These are phyloP conservation scores for Amphibolis antarctica DNA, from an alignment of 106 monocot genomes.

Conservation along the genomic window DNA sequence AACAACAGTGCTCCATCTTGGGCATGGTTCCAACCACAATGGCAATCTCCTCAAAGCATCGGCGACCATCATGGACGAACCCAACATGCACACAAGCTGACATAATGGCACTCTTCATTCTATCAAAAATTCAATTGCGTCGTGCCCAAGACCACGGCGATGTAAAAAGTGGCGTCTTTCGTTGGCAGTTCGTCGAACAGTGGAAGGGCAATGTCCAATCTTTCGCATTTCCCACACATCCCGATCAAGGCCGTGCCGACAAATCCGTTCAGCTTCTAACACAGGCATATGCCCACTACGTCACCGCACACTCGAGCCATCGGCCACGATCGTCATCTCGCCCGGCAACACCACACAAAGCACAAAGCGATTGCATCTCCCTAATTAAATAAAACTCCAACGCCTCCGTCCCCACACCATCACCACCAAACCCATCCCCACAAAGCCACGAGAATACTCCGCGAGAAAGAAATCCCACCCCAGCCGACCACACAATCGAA, in stretches of 20 bases:
- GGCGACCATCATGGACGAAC: slow-evolving; percentile 29
- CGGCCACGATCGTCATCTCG: slow-evolving; percentile 29
- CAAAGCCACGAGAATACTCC: slow-evolving; percentile 10
- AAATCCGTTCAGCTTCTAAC: slow-evolving; percentile 4
- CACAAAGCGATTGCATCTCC: slow-evolving; percentile 6
- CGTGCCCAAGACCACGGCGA: slow-evolving; percentile 28
- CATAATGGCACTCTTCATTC: slow-evolving; percentile 19
- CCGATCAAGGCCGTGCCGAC: slow-evolving; percentile 28
- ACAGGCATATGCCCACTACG: slow-evolving; percentile 33
- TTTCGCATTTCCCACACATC: slow-evolving; percentile 36
- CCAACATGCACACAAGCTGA: slow-evolving; percentile 34
- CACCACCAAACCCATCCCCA: too few relatives aligned
- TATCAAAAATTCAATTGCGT: slow-evolving; percentile 16
- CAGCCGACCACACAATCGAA: slow-evolving; percentile 23
- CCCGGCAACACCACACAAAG: slow-evolving; percentile 2
- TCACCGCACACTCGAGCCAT: slow-evolving; percentile 32
- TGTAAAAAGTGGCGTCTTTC: slow-evolving; percentile 26
- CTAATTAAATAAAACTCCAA: slow-evolving; percentile 27
- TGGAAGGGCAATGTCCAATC: slow-evolving; percentile 21
- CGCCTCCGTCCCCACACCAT: neutral
- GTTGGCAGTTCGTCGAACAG: slow-evolving; percentile 23
- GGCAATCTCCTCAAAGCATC: slow-evolving; percentile 17
- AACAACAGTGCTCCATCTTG: slow-evolving; percentile 34
- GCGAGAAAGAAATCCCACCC: slow-evolving; percentile 35
- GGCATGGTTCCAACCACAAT: slow-evolving; percentile 16